Conservation (phyloP, 2,329 filamentous ascomycete genomes). For the Beauveria pseudobassiana region DNA sequence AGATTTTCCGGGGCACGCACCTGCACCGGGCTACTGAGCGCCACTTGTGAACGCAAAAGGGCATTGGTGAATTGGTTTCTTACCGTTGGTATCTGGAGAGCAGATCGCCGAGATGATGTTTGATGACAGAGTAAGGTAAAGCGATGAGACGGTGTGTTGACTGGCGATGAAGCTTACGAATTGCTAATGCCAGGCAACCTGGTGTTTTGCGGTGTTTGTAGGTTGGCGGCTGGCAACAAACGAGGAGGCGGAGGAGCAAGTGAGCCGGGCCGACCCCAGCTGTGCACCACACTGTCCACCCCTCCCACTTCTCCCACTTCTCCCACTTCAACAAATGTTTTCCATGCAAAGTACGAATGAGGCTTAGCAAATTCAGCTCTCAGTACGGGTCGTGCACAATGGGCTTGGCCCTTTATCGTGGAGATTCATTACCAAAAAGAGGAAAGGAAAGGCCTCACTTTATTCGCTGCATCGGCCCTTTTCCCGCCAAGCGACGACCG, state of each 20-base stretch:
- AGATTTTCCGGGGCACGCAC: not conserved
- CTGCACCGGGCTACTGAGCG: not conserved
- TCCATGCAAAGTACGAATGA: not conserved
- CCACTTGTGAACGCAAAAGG: not conserved
- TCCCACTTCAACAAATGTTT: not conserved
- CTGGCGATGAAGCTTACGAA: not conserved
- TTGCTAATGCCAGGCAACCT: not conserved
- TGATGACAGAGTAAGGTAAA: not conserved
- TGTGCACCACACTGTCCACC: not conserved
- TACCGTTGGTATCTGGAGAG: not conserved
- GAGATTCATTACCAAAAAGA: not conserved
- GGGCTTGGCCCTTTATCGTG: not conserved
- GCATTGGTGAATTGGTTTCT: not conserved
- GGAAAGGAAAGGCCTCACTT: not conserved
- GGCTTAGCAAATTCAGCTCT: not conserved
- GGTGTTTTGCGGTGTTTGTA: not conserved
- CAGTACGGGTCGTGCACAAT: not conserved
- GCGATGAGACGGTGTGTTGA: too few relatives aligned
- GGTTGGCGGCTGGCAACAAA: not conserved
- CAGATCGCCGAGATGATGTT: not conserved
- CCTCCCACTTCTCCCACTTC: not conserved
- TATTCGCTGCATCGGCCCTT: conserved; percentile 1
- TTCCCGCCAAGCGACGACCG: conserved; percentile 8
- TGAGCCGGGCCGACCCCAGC: not conserved
- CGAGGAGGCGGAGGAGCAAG: not conserved